These are phyloP conservation scores for Euphorbia celastroides DNA, from an alignment of 441 rosid genomes.

Conservation along the genomic window DNA sequence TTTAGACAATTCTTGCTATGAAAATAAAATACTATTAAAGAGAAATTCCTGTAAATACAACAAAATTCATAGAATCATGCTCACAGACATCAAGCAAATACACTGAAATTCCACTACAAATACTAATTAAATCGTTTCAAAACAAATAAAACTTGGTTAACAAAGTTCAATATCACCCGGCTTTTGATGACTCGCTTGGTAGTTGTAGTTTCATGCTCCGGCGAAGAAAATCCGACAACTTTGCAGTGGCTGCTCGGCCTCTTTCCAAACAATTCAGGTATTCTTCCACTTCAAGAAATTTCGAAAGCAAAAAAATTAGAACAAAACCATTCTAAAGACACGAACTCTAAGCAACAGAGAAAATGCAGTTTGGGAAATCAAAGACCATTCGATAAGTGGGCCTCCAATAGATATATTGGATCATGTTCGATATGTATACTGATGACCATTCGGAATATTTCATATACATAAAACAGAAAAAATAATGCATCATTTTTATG, in stretches of 20 bases:
- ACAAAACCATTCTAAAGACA: not conserved
- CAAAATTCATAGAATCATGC: too few relatives aligned
- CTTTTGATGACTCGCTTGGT: slow-evolving; percentile 39
- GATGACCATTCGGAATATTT: not conserved
- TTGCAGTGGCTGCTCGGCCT: slow-evolving; percentile 63
- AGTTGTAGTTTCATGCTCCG: slow-evolving; percentile 58
- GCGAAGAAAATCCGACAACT: slow-evolving; percentile 75
- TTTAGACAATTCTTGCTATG: too few relatives aligned
- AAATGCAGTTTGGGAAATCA: too few relatives aligned
- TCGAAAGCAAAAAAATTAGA: slow-evolving; percentile 3
- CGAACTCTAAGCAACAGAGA: too few relatives aligned
- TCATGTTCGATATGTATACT: not conserved
- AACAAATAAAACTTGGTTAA: not conserved
- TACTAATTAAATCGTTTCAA: too few relatives aligned
- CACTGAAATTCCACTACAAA: too few relatives aligned
- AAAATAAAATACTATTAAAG: too few relatives aligned
- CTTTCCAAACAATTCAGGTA: slow-evolving; percentile 66
- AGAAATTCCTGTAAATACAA: too few relatives aligned
- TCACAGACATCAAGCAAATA: too few relatives aligned
- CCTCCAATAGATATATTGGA: not conserved
- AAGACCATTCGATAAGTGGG: not conserved
- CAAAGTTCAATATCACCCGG: slow-evolving; percentile 27
- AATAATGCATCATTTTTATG: not conserved
- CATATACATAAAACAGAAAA: not conserved
- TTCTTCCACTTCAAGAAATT: slow-evolving; percentile 52